Percentiles rank a stretch among this genome's conserved stretches.
phyloP scores from a whole-genome alignment of 805 yeast species.

The Lachancea dasiensis region DNA sequence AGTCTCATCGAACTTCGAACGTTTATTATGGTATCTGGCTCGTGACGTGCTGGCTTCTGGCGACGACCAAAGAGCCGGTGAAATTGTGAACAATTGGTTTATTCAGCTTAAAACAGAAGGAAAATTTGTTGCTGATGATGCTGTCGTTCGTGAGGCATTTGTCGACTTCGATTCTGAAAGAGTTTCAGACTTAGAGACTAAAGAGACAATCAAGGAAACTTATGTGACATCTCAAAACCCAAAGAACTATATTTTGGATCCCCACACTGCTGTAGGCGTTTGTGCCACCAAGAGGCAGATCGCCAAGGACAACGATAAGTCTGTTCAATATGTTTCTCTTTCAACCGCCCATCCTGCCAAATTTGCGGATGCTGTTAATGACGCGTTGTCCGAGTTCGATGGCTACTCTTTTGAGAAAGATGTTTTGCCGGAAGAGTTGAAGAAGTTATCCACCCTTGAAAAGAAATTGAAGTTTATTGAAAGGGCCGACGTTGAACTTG shows the following conservation, averaged over 20 bases:
- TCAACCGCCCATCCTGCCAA: slow-evolving; percentile 99
- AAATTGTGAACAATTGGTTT: slow-evolving; percentile 71
- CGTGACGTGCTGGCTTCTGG: slow-evolving; percentile 52
- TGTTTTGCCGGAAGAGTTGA: slow-evolving; percentile 85
- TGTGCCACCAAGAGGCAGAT: slow-evolving; percentile 65
- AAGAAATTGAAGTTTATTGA: slow-evolving; percentile 70
- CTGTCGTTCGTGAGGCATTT: slow-evolving; percentile 60
- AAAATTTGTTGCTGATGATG: slow-evolving; percentile 61
- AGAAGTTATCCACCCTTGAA: slow-evolving; percentile 59
- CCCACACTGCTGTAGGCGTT: slow-evolving; percentile 95
- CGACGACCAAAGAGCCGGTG: slow-evolving; percentile 70
- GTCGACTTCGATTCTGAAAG: slow-evolving; percentile 70
- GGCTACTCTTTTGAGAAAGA: slow-evolving; percentile 82
- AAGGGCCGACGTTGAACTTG: slow-evolving; percentile 63
- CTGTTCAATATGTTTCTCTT: slow-evolving; percentile 58
- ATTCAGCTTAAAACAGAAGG: slow-evolving; percentile 67
- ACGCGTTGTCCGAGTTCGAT: slow-evolving; percentile 57
- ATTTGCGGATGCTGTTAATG: slow-evolving; percentile 91
- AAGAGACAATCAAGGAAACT: slow-evolving; percentile 65
- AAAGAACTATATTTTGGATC: slow-evolving; percentile 79
- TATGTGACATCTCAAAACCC: slow-evolving; percentile 51
- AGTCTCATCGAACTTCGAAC: slow-evolving; percentile 92
- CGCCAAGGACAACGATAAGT: slow-evolving; percentile 38
- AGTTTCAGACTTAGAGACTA: slow-evolving; percentile 73
- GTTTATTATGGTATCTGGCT: slow-evolving; percentile 90